Percentiles rank a stretch among this genome's conserved stretches.
phyloP scores from a whole-genome alignment of 1,284 basidiomycete species.

The Golubevia sp. region DNA sequence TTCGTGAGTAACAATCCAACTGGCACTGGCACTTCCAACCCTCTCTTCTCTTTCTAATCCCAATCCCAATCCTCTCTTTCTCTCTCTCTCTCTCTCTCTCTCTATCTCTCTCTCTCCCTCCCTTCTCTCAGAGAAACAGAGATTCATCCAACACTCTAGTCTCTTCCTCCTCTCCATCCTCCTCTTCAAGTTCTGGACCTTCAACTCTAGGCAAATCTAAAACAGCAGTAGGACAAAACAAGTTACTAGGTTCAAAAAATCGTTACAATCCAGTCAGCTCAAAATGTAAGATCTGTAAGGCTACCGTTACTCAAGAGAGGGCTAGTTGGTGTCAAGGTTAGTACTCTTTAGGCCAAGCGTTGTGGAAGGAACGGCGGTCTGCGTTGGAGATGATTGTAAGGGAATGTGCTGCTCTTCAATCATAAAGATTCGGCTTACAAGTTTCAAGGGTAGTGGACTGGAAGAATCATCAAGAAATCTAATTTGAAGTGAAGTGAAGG shows the following conservation, averaged over 20 bases:
- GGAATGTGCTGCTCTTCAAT: no score
- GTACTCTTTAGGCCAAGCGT: constrained; percentile 1
- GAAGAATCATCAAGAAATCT: background rate
- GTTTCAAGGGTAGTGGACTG: background rate
- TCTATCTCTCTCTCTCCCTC: background rate
- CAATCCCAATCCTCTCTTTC: no score
- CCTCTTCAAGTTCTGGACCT: constrained; percentile 5
- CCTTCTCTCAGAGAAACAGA: constrained; percentile 14
- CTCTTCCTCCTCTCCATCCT: background rate
- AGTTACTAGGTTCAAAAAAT: constrained; percentile 17
- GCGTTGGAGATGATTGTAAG: no score
- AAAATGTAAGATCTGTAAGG: constrained; percentile 35
- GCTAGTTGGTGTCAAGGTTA: constrained; percentile 33
- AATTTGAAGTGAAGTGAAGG: no score
- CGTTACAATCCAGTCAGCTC: constrained; percentile 11
- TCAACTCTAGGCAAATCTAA: no score
- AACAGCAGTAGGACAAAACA: constrained; percentile 27
- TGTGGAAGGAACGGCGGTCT: no score
- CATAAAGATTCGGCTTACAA: background rate
- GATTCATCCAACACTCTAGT: constrained; percentile 16
- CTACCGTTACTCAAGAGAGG: constrained; percentile 22
- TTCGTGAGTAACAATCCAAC: constrained; percentile 13
- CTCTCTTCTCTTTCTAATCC: background rate
- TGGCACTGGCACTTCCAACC: background rate
- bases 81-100: no score